phyloP scores from a whole-genome alignment of 441 rosid genomes.

The Biscutella laevigata region DNA sequence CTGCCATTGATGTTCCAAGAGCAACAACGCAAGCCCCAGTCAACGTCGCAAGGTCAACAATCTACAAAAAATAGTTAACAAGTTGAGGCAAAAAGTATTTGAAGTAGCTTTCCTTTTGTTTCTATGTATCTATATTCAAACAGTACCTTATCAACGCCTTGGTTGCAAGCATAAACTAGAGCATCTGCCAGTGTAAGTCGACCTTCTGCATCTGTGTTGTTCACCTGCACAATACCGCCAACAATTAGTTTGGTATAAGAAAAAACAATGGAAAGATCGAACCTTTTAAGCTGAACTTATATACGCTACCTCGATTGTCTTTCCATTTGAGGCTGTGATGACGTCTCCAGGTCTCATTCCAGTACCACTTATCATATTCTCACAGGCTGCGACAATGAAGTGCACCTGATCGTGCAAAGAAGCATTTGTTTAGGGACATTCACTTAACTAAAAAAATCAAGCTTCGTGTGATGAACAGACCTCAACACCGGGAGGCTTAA shows the following conservation, averaged over 20 bases:
- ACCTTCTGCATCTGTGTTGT: conserved; percentile 97
- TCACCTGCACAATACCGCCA: conserved; percentile 49
- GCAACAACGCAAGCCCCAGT: conserved; percentile 89
- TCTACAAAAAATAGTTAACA: conserved; percentile 33
- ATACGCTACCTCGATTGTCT: conserved; percentile 72
- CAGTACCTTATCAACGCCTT: conserved; percentile 78
- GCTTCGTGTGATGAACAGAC: conserved; percentile 21
- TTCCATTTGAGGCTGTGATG: conserved; percentile 85
- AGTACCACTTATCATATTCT: conserved; percentile 97
- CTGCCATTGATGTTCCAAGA: conserved; percentile 92
- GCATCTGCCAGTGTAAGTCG: conserved; percentile 98
- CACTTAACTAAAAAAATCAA: conserved; percentile 1
- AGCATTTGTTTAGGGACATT: neutral
- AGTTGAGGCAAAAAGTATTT: neutral
- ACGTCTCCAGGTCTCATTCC: conserved; percentile 98
- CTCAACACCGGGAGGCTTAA: conserved; percentile 92
- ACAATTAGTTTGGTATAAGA: neutral
- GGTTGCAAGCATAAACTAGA: conserved; percentile 89
- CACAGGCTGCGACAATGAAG: conserved; percentile 89
- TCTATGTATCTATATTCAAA: neutral
- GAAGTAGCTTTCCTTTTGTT: neutral
- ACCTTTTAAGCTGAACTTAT: neutral
- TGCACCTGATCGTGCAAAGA: conserved; percentile 52
- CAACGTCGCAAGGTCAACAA: conserved; percentile 89
- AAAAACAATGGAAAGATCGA: neutral